Evolutionary conservation across 2,329 filamentous ascomycete genomes (phyloP), one percentile per base, ranked within the genome.

Genomic region (Davidsoniella virescens): DNA sequence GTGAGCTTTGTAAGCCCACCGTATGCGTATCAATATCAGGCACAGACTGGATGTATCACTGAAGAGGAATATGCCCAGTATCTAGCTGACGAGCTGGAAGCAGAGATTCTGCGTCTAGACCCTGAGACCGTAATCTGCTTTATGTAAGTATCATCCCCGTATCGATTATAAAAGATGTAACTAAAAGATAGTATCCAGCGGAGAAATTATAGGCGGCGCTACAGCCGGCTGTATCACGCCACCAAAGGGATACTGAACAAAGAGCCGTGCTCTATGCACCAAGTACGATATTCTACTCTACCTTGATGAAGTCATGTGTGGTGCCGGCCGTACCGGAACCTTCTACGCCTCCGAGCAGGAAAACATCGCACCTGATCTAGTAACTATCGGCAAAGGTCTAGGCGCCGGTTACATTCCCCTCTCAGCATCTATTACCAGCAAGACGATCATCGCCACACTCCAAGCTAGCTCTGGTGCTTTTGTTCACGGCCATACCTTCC

Each of bases 261-360:
- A 69, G 7, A 65, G 78, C 52, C 66, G 70, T 47, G 58, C 61
- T 0, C 64, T 82, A 0, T 80, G 77, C 58, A 65, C 72, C 18
- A 69, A 69, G 50, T 63, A 79, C 51, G 72, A 71, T 2, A 70
- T 72, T 0, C 65, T 80, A 2, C 64, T 79, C 4, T 67, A 76
- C n/a, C 54, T 76, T 0, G 74, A 77, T 50, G 71, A 77, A 59
- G 71, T 87, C 53, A 86, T 87, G 81, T 80, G 73, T 46, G 80
- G 80, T 8, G 75, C 76, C 62, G 79, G 79, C 2, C 70, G 79
- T 2, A 72, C 69, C 0, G 78, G 78, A 0, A 74, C 67, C 5
- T 62, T 83, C 56, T 73, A 84, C 61, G 75, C 77, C 0, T 83
- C 75, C 71, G 68, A 82, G 57, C 70, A 79, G 44, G 72, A 80